These are phyloP conservation scores for Cystobasidium ongulense DNA, from an alignment of 768 basidiomycete species.

Conservation along the genomic window DNA sequence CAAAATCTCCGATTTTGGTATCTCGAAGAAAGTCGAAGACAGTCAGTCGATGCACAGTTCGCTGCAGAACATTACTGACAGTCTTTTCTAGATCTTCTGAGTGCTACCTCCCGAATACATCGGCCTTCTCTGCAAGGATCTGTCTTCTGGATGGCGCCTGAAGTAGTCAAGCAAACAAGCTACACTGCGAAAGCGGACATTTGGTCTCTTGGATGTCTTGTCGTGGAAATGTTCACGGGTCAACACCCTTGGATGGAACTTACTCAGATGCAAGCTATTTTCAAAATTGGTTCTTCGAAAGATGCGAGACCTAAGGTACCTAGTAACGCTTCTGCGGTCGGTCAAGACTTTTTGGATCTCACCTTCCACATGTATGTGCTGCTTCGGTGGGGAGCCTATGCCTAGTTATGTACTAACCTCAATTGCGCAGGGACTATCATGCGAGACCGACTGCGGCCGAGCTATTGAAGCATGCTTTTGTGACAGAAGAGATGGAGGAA, in stretches of 20 bases:
- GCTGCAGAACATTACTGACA: not conserved
- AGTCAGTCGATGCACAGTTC: conserved; percentile 53
- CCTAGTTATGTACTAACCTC: not conserved
- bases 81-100: conserved; percentile 44
- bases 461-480: conserved; percentile 46
- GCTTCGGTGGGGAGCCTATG: not conserved
- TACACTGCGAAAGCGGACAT: conserved; percentile 98
- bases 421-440: conserved; percentile 42
- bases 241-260: conserved; percentile 90
- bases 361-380: conserved; percentile 52
- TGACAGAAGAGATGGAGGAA: conserved; percentile 34
- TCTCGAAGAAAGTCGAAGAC: conserved; percentile 94
- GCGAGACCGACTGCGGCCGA: conserved; percentile 46
- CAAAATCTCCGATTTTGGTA: conserved; percentile 98
- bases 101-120: conserved; percentile 57
- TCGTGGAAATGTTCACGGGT: conserved; percentile 98
- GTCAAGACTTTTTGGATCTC: conserved; percentile 71
- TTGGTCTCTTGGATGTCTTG: conserved; percentile 89
- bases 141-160: conserved; percentile 99
- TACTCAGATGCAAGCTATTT: conserved; percentile 98
- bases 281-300: conserved; percentile 84
- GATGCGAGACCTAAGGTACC: conserved; percentile 73
- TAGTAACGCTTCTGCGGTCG: conserved; percentile 79
- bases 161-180: conserved; percentile 92
- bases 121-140: conserved; percentile 92